These are phyloP conservation scores for Sistotremastrum suecicum DNA, from an alignment of 768 basidiomycete species.

Conservation along the genomic window DNA sequence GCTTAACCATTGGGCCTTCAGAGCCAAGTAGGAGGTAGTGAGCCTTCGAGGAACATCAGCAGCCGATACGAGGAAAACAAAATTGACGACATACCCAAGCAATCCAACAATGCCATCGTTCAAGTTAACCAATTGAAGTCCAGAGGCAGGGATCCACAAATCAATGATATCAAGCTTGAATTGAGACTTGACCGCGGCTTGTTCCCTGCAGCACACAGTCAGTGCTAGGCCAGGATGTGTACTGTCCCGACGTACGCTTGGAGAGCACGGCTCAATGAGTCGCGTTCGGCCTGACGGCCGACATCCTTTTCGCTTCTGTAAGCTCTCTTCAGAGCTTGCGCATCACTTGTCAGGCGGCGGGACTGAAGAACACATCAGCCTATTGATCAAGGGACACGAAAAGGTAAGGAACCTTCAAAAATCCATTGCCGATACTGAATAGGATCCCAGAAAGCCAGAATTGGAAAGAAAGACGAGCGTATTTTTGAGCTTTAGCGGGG, in stretches of 20 bases:
- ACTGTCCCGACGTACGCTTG: slow-evolving; percentile 28
- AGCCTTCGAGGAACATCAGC: slow-evolving; percentile 28
- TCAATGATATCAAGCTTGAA: slow-evolving; percentile 77
- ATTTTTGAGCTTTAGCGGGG: slow-evolving; percentile 44
- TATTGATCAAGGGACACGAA: background rate
- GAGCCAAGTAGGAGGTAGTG: slow-evolving; percentile 56
- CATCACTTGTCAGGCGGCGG: slow-evolving; percentile 45
- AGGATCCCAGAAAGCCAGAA: slow-evolving; percentile 85
- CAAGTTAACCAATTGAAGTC: slow-evolving; percentile 56
- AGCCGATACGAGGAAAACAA: slow-evolving; percentile 1
- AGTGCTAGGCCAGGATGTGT: slow-evolving; percentile 4
- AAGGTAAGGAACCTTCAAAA: slow-evolving; percentile 42
- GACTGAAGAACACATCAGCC: slow-evolving; percentile 26
- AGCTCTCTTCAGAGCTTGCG: slow-evolving; percentile 31
- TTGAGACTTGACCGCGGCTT: slow-evolving; percentile 57
- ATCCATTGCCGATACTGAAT: slow-evolving; percentile 58
- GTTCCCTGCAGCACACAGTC: slow-evolving; percentile 29
- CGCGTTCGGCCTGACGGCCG: slow-evolving; percentile 48
- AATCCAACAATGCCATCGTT: slow-evolving; percentile 81
- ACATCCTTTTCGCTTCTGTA: slow-evolving; percentile 52
- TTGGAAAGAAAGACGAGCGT: slow-evolving; percentile 55
- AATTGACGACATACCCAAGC: slow-evolving; percentile 49
- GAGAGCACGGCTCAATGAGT: slow-evolving; percentile 45
- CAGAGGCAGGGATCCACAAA: slow-evolving; percentile 80
- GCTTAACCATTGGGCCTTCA: slow-evolving; percentile 49